Evolutionary conservation across 805 yeast species (phyloP).

Genomic region (Zygoascus ofunaensis): DNA sequence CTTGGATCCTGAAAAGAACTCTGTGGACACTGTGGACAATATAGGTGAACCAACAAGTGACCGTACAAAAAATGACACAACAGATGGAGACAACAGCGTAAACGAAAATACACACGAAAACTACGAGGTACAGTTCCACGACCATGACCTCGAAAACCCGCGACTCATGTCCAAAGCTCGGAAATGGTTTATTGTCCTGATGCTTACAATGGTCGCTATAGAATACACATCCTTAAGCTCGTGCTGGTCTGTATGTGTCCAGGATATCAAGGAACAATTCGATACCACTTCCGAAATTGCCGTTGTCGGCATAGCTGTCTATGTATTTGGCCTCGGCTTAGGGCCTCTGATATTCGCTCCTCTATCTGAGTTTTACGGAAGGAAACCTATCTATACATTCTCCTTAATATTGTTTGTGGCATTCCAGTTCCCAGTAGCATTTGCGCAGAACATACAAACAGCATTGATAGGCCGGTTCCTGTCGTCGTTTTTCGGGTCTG

Average conservation of each 20-base stretch:
- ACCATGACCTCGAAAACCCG: slow-evolving; percentile 33
- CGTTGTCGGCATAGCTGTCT: slow-evolving; percentile 42
- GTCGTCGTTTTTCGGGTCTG: slow-evolving; percentile 68
- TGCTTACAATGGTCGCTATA: slow-evolving; percentile 19
- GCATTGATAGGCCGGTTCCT: slow-evolving; percentile 59
- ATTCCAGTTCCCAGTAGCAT: slow-evolving; percentile 45
- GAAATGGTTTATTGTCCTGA: slow-evolving; percentile 33
- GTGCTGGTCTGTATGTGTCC: slow-evolving; percentile 38
- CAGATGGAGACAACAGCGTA: too few species aligned
- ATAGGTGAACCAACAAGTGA: too few species aligned
- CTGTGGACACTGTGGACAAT: too few species aligned
- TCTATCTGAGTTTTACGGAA: slow-evolving; percentile 59
- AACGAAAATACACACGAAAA: too few species aligned
- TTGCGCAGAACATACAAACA: slow-evolving; percentile 22
- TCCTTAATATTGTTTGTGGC: slow-evolving; percentile 38
- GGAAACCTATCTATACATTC: slow-evolving; percentile 52
- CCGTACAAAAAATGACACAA: too few species aligned
- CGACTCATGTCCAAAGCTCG: slow-evolving; percentile 24
- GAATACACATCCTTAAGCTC: slow-evolving; percentile 40
- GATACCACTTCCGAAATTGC: slow-evolving; percentile 36
- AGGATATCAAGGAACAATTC: slow-evolving; percentile 31
- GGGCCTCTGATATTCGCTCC: slow-evolving; percentile 63
- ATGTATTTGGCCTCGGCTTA: slow-evolving; percentile 52
- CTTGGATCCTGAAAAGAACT: too few species aligned
- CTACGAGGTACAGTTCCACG: slow-evolving; percentile 14